A percentile compares a stretch with the other conserved stretches of the same genome.
These are phyloP conservation scores for Gardenia jasminoides DNA, from an alignment of 257 asterid species.

Conservation along the genomic window DNA sequence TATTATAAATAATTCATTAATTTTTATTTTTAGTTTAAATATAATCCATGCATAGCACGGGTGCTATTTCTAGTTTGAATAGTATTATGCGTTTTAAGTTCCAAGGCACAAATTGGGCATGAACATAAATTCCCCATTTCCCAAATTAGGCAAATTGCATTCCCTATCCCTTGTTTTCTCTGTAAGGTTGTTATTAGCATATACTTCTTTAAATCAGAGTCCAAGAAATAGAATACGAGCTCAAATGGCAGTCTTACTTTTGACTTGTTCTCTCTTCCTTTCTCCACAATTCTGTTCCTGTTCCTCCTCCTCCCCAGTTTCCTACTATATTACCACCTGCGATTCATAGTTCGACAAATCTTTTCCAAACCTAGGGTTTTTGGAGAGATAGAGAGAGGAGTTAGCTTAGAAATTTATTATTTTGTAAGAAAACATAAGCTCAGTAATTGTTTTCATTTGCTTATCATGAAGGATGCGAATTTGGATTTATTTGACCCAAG, in stretches of 20 bases:
- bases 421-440: neutral
- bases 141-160: too few species aligned
- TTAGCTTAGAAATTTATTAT: neutral
- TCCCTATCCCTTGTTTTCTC: too few species aligned
- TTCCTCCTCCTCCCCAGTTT: neutral
- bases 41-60: too few species aligned
- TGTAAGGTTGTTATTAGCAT: too few species aligned
- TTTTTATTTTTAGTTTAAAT: too few species aligned
- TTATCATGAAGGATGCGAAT: slow-evolving; percentile 54
- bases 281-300: neutral
- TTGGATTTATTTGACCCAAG: slow-evolving; percentile 83
- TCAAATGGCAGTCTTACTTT: slow-evolving; percentile 6
- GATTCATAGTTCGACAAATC: neutral
- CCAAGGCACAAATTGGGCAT: too few species aligned
- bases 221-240: neutral
- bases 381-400: neutral
- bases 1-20: too few species aligned
- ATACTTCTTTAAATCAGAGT: neutral
- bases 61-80: too few species aligned
- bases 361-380: slow-evolving; percentile 10
- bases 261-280: neutral
- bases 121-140: too few species aligned
- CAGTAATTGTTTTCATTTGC: neutral
- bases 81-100: too few species aligned
- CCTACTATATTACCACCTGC: neutral